Conservation (phyloP, 768 basidiomycete genomes). For the Tulasnella sp. region DNA sequence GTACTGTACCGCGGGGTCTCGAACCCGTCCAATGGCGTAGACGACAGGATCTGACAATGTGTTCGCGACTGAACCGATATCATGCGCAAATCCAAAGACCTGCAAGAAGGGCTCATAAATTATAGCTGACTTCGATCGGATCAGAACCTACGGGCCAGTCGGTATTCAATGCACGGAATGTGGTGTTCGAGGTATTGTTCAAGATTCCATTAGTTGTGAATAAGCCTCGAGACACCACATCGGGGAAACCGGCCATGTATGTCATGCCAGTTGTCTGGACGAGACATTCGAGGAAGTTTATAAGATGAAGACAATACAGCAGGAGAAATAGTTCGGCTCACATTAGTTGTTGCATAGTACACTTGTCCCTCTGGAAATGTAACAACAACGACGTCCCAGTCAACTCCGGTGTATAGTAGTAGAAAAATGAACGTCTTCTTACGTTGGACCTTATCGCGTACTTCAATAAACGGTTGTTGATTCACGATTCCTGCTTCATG, state of each 20-base stretch:
- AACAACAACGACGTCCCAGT: background rate
- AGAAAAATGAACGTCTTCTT: background rate
- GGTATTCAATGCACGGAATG: background rate
- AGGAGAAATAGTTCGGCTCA: background rate
- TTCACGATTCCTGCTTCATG: background rate
- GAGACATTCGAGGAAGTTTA: background rate
- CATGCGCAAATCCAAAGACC: slow-evolving; percentile 1
- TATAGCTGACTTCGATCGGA: too few species aligned
- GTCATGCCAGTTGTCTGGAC: background rate
- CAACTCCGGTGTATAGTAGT: too few species aligned
- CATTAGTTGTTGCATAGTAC: background rate
- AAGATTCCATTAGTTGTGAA: background rate
- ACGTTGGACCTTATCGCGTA: slow-evolving; percentile 5
- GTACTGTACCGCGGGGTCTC: background rate
- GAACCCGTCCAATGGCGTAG: slow-evolving; percentile 11
- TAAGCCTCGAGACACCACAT: too few species aligned
- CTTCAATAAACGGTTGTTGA: background rate
- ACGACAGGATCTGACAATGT: background rate
- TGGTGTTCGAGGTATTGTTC: background rate
- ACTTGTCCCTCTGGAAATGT: background rate
- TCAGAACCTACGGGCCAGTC: background rate
- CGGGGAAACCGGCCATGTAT: background rate
- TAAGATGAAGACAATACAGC: too few species aligned
- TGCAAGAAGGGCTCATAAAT: too few species aligned
- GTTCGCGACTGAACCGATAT: background rate